Conservation (phyloP, 2,329 filamentous ascomycete species). For the Botrytis fragariae region DNA sequence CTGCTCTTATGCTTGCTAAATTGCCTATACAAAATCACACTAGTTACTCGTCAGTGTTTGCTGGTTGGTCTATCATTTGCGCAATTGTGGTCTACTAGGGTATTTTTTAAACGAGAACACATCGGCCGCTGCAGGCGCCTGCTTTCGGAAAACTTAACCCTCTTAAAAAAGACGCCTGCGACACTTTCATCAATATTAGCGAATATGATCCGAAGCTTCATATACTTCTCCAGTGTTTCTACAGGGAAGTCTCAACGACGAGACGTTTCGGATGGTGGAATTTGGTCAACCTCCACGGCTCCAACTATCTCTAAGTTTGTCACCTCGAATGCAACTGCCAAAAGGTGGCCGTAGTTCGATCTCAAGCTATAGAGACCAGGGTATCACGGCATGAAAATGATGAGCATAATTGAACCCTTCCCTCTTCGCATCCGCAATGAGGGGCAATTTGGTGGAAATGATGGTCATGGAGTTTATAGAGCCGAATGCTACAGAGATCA, state of each 20-base stretch:
- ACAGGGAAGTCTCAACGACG: constrained; percentile 11
- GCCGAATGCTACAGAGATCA: constrained; percentile 8
- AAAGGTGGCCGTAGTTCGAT: constrained; percentile 16
- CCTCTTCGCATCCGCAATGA: constrained; percentile 1
- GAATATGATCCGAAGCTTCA: constrained; percentile 15
- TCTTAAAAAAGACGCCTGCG: constrained; percentile 6
- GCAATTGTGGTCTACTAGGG: constrained; percentile 16
- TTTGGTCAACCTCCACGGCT: constrained; percentile 7
- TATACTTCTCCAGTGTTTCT: constrained; percentile 16
- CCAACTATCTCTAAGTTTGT: constrained; percentile 3
- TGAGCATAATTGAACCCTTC: constrained; percentile 3
- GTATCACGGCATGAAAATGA: constrained; percentile 16
- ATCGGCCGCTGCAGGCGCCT: constrained; percentile 21
- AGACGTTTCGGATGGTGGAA: constrained; percentile 8
- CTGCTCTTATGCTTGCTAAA: constrained; percentile 3
- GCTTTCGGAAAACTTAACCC: constrained; percentile 16
- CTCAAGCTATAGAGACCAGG: constrained; percentile 11
- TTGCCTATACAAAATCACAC: constrained; percentile 3
- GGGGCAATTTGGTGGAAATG: constrained; percentile 5
- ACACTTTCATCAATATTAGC: constrained; percentile 18
- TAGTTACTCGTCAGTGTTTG: constrained; percentile 1
- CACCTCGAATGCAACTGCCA: constrained; percentile 4
- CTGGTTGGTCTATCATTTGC: constrained; percentile 19
- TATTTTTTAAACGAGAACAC: constrained; percentile 15
- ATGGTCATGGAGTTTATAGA: constrained; percentile 4